A percentile compares a stretch with the other conserved stretches of the same genome.
Conservation (phyloP, 495 filamentous ascomycete genomes). For the Chaetomidium leptoderma region DNA sequence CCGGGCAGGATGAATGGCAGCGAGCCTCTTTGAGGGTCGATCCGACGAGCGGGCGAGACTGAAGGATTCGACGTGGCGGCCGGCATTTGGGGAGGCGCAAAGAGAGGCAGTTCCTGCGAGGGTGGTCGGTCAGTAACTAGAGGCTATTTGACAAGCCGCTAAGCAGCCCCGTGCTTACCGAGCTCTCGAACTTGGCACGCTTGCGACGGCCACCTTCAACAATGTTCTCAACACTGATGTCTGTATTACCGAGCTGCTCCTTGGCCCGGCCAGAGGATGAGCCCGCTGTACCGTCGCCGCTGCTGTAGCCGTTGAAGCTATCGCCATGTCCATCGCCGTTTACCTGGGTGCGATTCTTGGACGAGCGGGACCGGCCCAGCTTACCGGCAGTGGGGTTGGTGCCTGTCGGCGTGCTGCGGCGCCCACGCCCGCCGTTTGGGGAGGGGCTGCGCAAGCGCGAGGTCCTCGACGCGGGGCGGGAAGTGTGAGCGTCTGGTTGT, state of each 20-base stretch:
- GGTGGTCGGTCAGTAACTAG: slow-evolving; percentile 16
- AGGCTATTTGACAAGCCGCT: neutral
- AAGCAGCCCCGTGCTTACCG: slow-evolving; percentile 55
- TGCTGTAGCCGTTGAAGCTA: slow-evolving; percentile 66
- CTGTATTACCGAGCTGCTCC: slow-evolving; percentile 84
- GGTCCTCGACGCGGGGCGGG: slow-evolving; percentile 61
- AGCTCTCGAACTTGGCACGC: slow-evolving; percentile 95
- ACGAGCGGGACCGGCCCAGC: slow-evolving; percentile 62
- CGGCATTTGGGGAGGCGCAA: slow-evolving; percentile 89
- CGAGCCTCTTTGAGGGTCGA: slow-evolving; percentile 50
- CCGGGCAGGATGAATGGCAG: slow-evolving; percentile 67
- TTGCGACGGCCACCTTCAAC: slow-evolving; percentile 94
- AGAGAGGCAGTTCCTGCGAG: slow-evolving; percentile 85
- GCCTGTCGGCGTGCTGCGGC: slow-evolving; percentile 71
- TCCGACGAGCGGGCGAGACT: slow-evolving; percentile 80
- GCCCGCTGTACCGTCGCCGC: slow-evolving; percentile 70
- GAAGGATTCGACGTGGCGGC: slow-evolving; percentile 84
- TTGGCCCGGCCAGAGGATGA: slow-evolving; percentile 70
- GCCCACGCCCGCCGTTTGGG: slow-evolving; percentile 64
- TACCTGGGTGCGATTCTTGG: slow-evolving; percentile 67
- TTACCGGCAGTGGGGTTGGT: slow-evolving; percentile 47
- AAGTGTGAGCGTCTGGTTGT: slow-evolving; percentile 53
- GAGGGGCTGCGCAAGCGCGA: slow-evolving; percentile 79
- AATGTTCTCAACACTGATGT: slow-evolving; percentile 97
- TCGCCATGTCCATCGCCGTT: slow-evolving; percentile 64